Base-by-base conservation (phyloP, 306 rosid species). In the Vigna trinervia region DNA sequence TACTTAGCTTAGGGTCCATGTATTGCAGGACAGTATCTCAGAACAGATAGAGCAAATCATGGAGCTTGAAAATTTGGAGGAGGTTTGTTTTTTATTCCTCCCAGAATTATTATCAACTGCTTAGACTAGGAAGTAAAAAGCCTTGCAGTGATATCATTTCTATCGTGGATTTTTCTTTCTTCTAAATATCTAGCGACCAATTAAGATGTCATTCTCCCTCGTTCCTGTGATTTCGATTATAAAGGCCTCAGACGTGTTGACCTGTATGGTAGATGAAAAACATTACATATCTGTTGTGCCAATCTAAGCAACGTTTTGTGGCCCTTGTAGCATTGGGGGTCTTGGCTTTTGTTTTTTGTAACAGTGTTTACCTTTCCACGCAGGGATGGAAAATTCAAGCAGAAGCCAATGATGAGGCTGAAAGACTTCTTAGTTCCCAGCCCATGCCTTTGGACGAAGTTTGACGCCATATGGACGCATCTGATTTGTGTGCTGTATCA, bases 31-130 rank as follows among this genome's bases (percentile, higher is more conserved):
- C 78, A 89, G 88, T 74, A 83, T 92, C 80, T 77, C 92, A 20
- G 97, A 92, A 78, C 97, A 92, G 84, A 95, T 95, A 81, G 87
- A 90, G 69, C 97, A 95, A 85, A 88, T 90, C 79, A 90, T 95
- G 96, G 97, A 87, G 86, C 91, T 95, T 78, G 99, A 95, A 85
- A 88, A 92, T 86, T 91, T 95, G 45, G 97, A 95, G 81, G 99
- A 95, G 96, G 97, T 69, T 54, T 19, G 80, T 81, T 79, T 74
- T 30, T 6, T 83, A 56, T 43, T 69, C 68, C 64, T 45, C 59
- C 80, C 30, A 45, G 82, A 81, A 53, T 3, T 50, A 19, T 61
- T 20, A 39, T 43, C 3, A 32, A 34, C 47, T 69, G 52, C 73
- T 39, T 66, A 68, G 78, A 54, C 62, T 12, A 73, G 20, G 73